Evolutionary conservation across 2,329 filamentous ascomycete genomes (phyloP), one percentile per base, ranked within the genome.

Genomic region (Penicillium sp.): DNA sequence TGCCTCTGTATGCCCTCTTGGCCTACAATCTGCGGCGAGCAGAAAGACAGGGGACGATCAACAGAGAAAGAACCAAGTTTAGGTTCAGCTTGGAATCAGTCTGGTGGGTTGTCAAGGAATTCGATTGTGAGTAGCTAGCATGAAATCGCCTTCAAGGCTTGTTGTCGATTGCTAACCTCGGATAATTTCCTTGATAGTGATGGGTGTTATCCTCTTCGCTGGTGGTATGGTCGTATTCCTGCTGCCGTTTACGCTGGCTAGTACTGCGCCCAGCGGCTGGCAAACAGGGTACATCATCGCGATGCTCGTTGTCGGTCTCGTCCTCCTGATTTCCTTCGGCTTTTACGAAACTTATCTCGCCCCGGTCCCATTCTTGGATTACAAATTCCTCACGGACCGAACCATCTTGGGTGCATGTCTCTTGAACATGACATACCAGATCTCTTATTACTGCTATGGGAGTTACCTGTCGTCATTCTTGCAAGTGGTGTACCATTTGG

Each of bases 161-260:
- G 8, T 27, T 27, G 8, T 8, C 5, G 8, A 27, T 27, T 8
- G 24, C 24, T 27, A 27, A 27, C 24, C 24, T 27, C 24, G 24
- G 5, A 2, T 8, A 2, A 27, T 27, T 27, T n/a, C n/a, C 4
- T 18, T 4, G 6, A 36, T 16, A 45, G 32, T 46, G 18, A 9
- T 46, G 18, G 86, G 87, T 6, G 75, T 87, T 22, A 55, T 88
- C 22, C 73, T 88, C 3, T 76, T 88, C 51, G 78, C 81, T 11
- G 75, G 72, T 1, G 86, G 85, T 1, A 80, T 87, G 61, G 77
- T 81, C 1, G 72, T 88, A 7, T 83, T 88, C 14, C 46, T 42
- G 18, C 38, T 42, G 4, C 38, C 45, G 3, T 48, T 41, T 67
- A 82, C 73, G 27, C 75, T 88, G 7, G 72, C 76, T 52, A 49